phyloP scores from a whole-genome alignment of 2,329 filamentous ascomycete genomes.

The Sordariomycetes sp. region DNA sequence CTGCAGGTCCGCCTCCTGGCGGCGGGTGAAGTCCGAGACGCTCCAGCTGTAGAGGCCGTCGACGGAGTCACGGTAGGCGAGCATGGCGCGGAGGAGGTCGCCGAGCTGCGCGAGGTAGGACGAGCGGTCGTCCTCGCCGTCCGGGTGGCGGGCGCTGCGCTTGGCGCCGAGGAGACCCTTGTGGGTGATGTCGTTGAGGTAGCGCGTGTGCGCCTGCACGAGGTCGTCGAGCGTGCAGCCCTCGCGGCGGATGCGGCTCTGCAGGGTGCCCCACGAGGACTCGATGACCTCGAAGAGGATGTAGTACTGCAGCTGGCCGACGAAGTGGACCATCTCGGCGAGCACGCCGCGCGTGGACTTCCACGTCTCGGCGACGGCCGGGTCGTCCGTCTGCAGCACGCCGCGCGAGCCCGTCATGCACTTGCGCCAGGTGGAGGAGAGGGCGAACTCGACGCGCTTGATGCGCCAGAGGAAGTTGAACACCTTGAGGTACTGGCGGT shows the following conservation, averaged over 20 bases:
- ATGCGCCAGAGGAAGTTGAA: slow-evolving; percentile 99
- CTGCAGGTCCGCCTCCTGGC: slow-evolving; percentile 78
- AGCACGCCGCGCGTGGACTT: slow-evolving; percentile 80
- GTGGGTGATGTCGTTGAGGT: slow-evolving; percentile 88
- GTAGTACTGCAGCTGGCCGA: slow-evolving; percentile 95
- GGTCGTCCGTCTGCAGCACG: slow-evolving; percentile 68
- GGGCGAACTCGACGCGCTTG: slow-evolving; percentile 91
- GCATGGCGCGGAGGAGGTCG: slow-evolving; percentile 87
- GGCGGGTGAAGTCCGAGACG: slow-evolving; percentile 83
- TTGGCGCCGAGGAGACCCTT: slow-evolving; percentile 84
- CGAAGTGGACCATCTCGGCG: slow-evolving; percentile 97
- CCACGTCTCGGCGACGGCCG: slow-evolving; percentile 67
- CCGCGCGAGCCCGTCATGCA: slow-evolving; percentile 92
- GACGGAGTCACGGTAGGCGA: slow-evolving; percentile 84
- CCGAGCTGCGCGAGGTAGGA: slow-evolving; percentile 86
- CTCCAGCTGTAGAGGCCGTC: slow-evolving; percentile 92
- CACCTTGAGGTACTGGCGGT: slow-evolving; percentile 93
- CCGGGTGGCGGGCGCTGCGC: slow-evolving; percentile 24
- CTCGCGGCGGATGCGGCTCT: slow-evolving; percentile 70
- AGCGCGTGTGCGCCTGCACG: slow-evolving; percentile 81
- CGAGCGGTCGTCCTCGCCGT: slow-evolving; percentile 51
- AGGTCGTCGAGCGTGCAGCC: slow-evolving; percentile 90
- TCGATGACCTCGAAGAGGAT: slow-evolving; percentile 98
- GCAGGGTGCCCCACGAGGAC: slow-evolving; percentile 84
- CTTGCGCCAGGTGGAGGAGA: slow-evolving; percentile 83